Evolutionary conservation across 768 basidiomycete species (phyloP).

Genomic region (Krasilnikovozyma curviuscula): DNA sequence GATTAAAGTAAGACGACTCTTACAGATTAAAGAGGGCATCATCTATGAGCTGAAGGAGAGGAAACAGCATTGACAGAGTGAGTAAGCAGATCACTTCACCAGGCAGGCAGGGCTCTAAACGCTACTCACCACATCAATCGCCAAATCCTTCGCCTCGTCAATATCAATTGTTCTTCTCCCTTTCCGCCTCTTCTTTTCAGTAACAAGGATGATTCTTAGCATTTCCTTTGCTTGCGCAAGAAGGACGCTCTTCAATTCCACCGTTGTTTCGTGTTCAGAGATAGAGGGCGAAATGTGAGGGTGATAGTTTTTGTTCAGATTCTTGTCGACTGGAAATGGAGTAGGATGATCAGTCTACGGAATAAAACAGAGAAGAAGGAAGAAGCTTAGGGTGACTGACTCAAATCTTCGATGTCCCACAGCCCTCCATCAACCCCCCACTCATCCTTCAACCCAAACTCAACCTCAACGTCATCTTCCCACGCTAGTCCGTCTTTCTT

Average conservation of each 20-base stretch:
- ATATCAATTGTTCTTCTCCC: conserved; percentile 36
- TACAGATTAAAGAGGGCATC: no score
- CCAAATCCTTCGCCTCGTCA: no score
- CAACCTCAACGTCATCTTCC: conserved; percentile 44
- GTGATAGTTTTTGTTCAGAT: conserved; percentile 81
- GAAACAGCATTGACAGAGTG: no score
- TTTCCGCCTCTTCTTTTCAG: conserved; percentile 28
- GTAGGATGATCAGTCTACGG: conserved; percentile 30
- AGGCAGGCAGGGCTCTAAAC: no score
- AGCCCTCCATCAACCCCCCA: conserved; percentile 57
- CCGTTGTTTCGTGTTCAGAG: conserved; percentile 41
- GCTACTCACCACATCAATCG: no score
- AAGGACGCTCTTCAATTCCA: conserved; percentile 47
- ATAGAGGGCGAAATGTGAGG: conserved; percentile 60
- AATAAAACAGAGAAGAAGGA: conserved; percentile 15
- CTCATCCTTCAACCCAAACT: conserved; percentile 50
- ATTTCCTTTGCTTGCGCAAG: conserved; percentile 50
- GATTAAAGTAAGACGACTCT: no score
- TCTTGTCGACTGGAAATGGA: conserved; percentile 62
- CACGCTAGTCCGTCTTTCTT: not conserved
- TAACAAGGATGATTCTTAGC: conserved; percentile 42
- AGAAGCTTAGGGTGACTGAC: conserved; percentile 42
- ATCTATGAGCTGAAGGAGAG: no score
- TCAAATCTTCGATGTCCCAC: conserved; percentile 56
- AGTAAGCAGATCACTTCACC: no score